phyloP scores from a whole-genome alignment of 371 early-diverging fungal species.

The Amoeboaphelidium protococcarum region DNA sequence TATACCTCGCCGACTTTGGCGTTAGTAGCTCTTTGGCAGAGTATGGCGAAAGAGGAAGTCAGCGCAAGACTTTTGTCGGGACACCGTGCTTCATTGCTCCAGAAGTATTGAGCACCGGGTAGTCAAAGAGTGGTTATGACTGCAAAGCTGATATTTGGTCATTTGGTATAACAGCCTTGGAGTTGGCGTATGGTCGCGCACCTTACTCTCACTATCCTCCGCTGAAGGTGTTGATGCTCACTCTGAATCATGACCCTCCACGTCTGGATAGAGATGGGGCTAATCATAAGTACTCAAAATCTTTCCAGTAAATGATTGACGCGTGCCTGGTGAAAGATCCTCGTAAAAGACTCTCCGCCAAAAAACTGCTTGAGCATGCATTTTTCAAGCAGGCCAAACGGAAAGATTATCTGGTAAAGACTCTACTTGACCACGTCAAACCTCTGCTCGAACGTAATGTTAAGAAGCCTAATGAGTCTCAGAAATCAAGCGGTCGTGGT shows the following conservation, averaged over 20 bases:
- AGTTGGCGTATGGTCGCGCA: constrained; percentile 70
- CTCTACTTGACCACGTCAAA: constrained; percentile 30
- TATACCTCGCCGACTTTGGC: constrained; percentile 69
- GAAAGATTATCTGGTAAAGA: constrained; percentile 26
- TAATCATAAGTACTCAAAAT: constrained; percentile 38
- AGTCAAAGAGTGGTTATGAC: constrained; percentile 34
- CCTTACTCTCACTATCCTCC: constrained; percentile 77
- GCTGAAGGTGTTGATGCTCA: constrained; percentile 56
- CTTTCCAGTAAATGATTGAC: constrained; percentile 64
- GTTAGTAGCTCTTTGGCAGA: constrained; percentile 43
- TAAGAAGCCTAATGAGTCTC: no score
- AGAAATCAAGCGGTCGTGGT: no score
- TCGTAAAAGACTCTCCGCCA: constrained; percentile 43
- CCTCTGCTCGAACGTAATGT: constrained; percentile 21
- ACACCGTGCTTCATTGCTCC: constrained; percentile 78
- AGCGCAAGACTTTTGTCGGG: constrained; percentile 70
- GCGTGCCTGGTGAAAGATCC: constrained; percentile 56
- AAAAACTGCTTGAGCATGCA: constrained; percentile 39
- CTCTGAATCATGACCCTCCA: constrained; percentile 62
- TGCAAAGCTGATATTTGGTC: constrained; percentile 80
- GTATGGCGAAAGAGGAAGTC: constrained; percentile 34
- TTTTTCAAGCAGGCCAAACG: constrained; percentile 62
- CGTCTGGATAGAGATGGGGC: constrained; percentile 47
- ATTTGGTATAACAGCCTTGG: constrained; percentile 69
- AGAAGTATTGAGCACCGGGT: constrained; percentile 37